Base-by-base conservation (phyloP, 257 asterid species). In the Nicotiana benthamiana region DNA sequence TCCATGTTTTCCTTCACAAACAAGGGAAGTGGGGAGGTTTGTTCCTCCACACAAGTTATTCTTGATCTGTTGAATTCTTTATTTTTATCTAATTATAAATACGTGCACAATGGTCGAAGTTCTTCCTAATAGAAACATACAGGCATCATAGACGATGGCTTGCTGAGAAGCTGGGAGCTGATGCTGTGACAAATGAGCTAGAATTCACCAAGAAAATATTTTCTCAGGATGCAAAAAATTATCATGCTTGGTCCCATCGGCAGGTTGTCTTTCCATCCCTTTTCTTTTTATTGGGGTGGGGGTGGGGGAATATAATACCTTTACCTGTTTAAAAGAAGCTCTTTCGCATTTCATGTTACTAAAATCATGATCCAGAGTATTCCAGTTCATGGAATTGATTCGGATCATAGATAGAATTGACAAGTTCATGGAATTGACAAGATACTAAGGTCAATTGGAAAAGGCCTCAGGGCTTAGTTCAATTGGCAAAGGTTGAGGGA, bases 141-240 rank as follows among this genome's bases (percentile, higher is more conserved):
- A 96, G 99, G 99, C 98, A 96, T 87, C 99, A 96, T 80, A 85
- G 98, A 76, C 91, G 99, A 48, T 96, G 99, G 99, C 89, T 96
- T 88, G 95, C 93, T 80, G 97, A 91, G 90, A 96, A 90, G 86
- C 88, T 96, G 67, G 97, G 99, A 79, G 52, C 82, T 48, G 84
- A 64, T 77, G 85, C 88, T 83, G 82, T 84, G 57, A 80, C 40
- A 51, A 87, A 82, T 86, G 99, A 96, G 88, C 96, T 92, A 63
- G 93, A 93, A 83, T 91, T 90, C 83, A 92, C 97, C 4, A 88
- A 81, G 87, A 88, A 84, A 86, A 86, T 91, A 61, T 91, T 96
- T 82, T 56, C 85, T 66, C 84, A 79, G 67, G 99, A 96, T 90
- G 95, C 99, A 82, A 96, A 96, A 86, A 81, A 96, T 83, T 96